Base-by-base conservation (phyloP, 2,329 filamentous ascomycete genomes). In the Ceratocystis eucalypticola region DNA sequence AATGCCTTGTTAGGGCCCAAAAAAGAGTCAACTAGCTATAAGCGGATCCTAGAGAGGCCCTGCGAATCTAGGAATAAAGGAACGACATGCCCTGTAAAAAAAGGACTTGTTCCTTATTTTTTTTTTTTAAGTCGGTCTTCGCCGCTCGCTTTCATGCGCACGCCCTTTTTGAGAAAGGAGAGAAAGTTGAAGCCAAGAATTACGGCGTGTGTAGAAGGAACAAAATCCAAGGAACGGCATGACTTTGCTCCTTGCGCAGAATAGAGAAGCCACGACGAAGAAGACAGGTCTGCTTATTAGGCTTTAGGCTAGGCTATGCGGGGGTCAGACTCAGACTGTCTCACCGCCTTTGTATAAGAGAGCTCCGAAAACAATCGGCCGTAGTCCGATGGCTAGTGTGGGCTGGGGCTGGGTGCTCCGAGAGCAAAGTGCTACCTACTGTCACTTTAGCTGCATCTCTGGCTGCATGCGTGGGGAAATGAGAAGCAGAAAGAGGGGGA, bases 141-240 rank as follows among this genome's bases (percentile, higher is more conserved):
- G 53, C 53, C 53, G 53, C 53, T 57, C 53, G 53, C 53, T 33
- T 57, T 57, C 37, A 57, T 57, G 53, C 53, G 53, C 53, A 57
- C 53, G 53, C 22, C 53, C 53, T 57, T 57, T 57, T 41, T 41
- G 37, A 15, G 37, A 41, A 41, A 41, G 37, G 37, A 15, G 10
- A 41, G 37, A 15, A 41, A 15, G 37, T 41, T 15, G 37, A 12
- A 41, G 53, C 53, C 53, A 57, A 28, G 53, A 57, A 57, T 57
- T 41, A 28, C 53, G 53, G 53, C 53, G 17, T 22, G n/a, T 41
- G 12, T 41, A 50, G 5, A 50, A 50, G 48, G 22, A 20, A 22
- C n/a, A 6, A 10, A 50, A n/a, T 22, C 5, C 17, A 7, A 22
- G 22, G 17, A 22, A 50, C 25, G 2, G 20, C 48, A 28, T 28